A percentile compares a stretch with the other conserved stretches of the same genome.
phyloP scores from a whole-genome alignment of 306 rosid species.

The Fragaria ananassa region DNA sequence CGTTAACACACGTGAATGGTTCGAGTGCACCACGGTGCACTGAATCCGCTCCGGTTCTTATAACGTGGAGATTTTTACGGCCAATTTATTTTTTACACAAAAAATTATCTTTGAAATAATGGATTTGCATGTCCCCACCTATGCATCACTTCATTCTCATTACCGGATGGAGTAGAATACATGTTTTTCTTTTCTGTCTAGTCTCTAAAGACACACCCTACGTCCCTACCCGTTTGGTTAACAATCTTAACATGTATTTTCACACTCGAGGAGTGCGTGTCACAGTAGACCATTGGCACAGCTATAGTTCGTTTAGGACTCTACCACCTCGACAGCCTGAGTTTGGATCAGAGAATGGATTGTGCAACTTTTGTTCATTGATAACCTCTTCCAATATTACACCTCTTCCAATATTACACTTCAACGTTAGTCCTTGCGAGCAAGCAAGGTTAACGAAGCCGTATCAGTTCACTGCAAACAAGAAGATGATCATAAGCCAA shows the following conservation, averaged over 20 bases:
- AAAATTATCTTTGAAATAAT: too few species aligned
- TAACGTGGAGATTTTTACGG: too few species aligned
- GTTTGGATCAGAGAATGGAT: not conserved
- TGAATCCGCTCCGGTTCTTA: too few species aligned
- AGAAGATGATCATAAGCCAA: not conserved
- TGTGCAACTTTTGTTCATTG: not conserved
- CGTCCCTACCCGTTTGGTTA: not conserved
- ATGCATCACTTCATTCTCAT: not conserved
- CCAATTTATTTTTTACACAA: too few species aligned
- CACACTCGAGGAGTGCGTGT: not conserved
- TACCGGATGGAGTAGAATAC: not conserved
- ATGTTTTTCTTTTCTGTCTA: not conserved
- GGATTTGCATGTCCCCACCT: too few species aligned
- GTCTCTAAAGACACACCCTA: too few species aligned
- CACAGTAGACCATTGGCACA: not conserved
- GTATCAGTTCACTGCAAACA: not conserved
- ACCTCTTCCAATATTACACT: not conserved
- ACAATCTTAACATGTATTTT: not conserved
- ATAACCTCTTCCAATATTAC: not conserved
- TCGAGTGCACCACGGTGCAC: too few species aligned
- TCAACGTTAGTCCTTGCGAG: not conserved
- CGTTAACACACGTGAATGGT: too few species aligned
- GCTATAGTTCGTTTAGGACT: not conserved
- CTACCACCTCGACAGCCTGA: not conserved
- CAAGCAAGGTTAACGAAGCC: conserved; percentile 1